phyloP scores from a whole-genome alignment of 108 stramenopile species.

The Mediolabrus comicus region DNA sequence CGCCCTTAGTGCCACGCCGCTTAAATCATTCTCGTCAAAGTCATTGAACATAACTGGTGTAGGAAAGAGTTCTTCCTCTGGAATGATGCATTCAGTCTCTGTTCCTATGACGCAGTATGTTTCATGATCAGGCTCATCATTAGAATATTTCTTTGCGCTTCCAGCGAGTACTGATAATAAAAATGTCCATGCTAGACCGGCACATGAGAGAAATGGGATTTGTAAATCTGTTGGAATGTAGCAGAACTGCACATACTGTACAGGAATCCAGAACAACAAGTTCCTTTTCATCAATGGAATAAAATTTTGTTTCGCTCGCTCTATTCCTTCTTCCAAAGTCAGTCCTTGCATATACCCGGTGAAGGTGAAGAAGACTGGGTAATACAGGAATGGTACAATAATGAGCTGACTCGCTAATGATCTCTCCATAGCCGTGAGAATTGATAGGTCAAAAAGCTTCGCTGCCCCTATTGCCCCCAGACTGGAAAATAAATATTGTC shows the following conservation, averaged over 20 bases:
- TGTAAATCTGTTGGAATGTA: constrained; percentile 66
- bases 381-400: constrained; percentile 74
- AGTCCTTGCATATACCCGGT: constrained; percentile 61
- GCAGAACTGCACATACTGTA: constrained; percentile 71
- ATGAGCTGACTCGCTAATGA: constrained; percentile 67
- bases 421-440: constrained; percentile 57
- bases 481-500: constrained; percentile 45
- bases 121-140: constrained; percentile 1
- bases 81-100: neutral
- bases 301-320: constrained; percentile 62
- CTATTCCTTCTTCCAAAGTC: constrained; percentile 29
- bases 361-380: constrained; percentile 66
- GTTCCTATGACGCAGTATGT: constrained; percentile 4
- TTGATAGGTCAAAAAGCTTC: constrained; percentile 11
- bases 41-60: constrained; percentile 6
- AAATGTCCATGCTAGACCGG: constrained; percentile 69
- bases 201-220: constrained; percentile 64
- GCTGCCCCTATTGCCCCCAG: constrained; percentile 9
- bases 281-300: constrained; percentile 72
- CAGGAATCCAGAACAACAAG: constrained; percentile 75
- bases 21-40: constrained; percentile 1
- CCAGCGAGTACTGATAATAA: constrained; percentile 61
- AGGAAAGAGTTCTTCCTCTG: constrained; percentile 20
- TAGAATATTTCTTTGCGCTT: constrained; percentile 45
- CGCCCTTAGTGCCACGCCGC: neutral